Base-by-base conservation (phyloP, 2,329 filamentous ascomycete genomes). In the Hypoxylon sp. region DNA sequence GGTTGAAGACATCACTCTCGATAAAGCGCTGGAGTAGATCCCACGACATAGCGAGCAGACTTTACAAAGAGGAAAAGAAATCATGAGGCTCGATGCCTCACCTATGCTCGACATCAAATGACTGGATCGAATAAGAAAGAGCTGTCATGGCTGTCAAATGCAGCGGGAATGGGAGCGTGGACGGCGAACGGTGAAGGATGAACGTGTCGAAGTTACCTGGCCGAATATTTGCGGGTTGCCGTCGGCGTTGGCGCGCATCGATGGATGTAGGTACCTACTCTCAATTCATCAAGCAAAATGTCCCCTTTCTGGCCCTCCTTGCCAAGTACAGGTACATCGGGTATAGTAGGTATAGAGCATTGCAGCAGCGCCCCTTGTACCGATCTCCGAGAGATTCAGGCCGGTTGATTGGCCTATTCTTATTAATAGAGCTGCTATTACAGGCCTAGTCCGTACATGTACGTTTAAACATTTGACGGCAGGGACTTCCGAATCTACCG, bases 1-100 rank as follows among this genome's bases (percentile, higher is more conserved):
- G 90, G 84, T 94, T 95, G 86, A 96, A 96, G 84, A 96, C 91
- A 85, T 96, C 92, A 84, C 91, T 94, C 87, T 95, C 92, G 84
- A 96, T 89, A 88, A 95, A 94, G 81, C 92, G 89, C 85, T 93
- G 91, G 79, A 96, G 87, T 83, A 96, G 85, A 84, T 94, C 91
- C 92, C 92, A 95, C 84, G 89, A 91, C 89, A 90, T 90, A 83
- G 80, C 79, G 75, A 79, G 73, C 71, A 68, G 52, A 63, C 64
- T 71, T 69, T 69, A 66, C 62, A 65, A 66, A 67, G 67, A 70
- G 67, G 71, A 70, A 61, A 71, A 69, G 67, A 61, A 63, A 73
- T 71, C 73, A 72, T 74, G 74, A 70, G 63, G 70, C 67, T 74
- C 74, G 75, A 73, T 74, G 71, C 70, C 69, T 77, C 75, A 77